A percentile compares a stretch with the other conserved stretches of the same genome.
These are phyloP conservation scores for Sechiopsis laciniata DNA, from an alignment of 306 rosid genomes.

Conservation along the genomic window DNA sequence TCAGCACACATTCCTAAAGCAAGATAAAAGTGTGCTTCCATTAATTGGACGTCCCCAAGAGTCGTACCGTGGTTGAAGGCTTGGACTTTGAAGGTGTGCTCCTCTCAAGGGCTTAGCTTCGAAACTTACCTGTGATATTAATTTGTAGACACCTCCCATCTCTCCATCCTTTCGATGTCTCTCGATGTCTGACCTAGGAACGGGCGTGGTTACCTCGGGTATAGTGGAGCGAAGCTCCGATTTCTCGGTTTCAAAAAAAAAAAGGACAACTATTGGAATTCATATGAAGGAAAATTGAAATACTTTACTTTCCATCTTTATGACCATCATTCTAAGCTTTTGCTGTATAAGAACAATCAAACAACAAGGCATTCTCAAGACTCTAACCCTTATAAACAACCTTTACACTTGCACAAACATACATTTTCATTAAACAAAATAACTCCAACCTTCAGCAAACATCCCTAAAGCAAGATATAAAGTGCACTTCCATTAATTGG, in stretches of 20 bases:
- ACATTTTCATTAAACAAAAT: slow-evolving; percentile 5
- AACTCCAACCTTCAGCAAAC: slow-evolving; percentile 5
- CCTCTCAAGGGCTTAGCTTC: too few species aligned
- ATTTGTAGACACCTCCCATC: too few species aligned
- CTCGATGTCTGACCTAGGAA: too few species aligned
- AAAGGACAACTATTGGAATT: slow-evolving; percentile 40
- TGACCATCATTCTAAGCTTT: neutral
- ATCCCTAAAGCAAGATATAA: slow-evolving; percentile 26
- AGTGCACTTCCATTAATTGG: neutral
- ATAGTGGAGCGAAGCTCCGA: too few species aligned
- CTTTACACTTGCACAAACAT: slow-evolving; percentile 20
- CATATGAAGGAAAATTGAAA: slow-evolving; percentile 27
- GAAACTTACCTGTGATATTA: too few species aligned
- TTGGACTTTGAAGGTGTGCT: too few species aligned
- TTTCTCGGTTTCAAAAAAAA: too few species aligned
- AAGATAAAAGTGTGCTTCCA: slow-evolving; percentile 1
- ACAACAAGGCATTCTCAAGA: slow-evolving; percentile 13
- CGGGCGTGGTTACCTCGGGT: too few species aligned
- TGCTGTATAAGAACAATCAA: neutral
- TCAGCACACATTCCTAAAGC: slow-evolving; percentile 23
- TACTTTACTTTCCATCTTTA: slow-evolving; percentile 29
- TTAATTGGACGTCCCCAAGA: too few species aligned
- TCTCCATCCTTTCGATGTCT: too few species aligned
- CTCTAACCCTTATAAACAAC: neutral
- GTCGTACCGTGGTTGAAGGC: too few species aligned